Evolutionary conservation across 495 filamentous ascomycete genomes (phyloP).

Genomic region (Xylaria flabelliformis): DNA sequence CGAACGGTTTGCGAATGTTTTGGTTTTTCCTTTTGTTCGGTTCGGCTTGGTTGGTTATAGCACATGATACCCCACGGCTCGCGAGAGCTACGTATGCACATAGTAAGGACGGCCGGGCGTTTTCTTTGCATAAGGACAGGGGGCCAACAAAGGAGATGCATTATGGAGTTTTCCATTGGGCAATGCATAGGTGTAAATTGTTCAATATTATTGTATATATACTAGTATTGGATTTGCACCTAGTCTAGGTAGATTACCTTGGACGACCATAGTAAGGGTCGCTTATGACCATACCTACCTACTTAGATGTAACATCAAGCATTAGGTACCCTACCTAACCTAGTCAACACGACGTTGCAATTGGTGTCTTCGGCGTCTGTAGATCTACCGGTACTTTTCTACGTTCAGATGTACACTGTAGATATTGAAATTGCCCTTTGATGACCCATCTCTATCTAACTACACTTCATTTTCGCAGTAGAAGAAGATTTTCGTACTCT

Average conservation of each 20-base stretch:
- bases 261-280: background rate
- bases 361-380: background rate
- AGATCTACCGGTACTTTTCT: no score
- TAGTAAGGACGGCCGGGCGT: background rate
- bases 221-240: conserved; percentile 1
- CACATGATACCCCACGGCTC: conserved; percentile 11
- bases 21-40: background rate
- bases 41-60: background rate
- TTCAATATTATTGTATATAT: background rate
- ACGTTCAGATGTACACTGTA: no score
- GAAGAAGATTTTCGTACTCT: background rate
- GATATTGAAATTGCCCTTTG: background rate
- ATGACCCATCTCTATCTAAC: background rate
- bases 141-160: background rate
- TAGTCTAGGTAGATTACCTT: background rate
- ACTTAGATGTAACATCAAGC: background rate
- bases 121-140: background rate
- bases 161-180: background rate
- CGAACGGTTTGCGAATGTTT: background rate
- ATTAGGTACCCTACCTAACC: no score
- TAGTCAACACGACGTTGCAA: background rate
- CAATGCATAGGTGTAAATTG: background rate
- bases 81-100: conserved; percentile 1
- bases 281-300: background rate
- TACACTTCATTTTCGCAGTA: background rate